Conservation (phyloP, 2,329 filamentous ascomycete genomes). For the Arthrocladium fulminans region DNA sequence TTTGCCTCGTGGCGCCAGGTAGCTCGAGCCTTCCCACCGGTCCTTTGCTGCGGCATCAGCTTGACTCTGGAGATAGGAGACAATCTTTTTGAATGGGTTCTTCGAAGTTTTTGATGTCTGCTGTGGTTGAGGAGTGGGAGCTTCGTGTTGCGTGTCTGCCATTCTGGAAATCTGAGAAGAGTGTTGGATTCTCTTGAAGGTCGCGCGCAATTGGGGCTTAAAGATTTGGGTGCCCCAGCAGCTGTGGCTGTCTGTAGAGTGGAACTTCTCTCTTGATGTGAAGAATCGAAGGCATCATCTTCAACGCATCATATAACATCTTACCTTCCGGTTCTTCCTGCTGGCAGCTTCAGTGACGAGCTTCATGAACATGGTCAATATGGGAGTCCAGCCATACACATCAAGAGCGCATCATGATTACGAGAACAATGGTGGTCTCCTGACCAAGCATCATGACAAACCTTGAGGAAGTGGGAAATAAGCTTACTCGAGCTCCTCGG, state of each 20-base stretch:
- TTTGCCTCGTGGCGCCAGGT: constrained; percentile 1
- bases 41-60: background rate
- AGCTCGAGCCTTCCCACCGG: constrained; percentile 1
- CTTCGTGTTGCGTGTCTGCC: background rate
- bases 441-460: no score
- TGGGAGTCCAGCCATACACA: background rate
- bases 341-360: background rate
- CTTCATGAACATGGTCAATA: background rate
- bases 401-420: background rate
- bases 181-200: no score
- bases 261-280: background rate
- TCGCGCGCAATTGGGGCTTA: no score
- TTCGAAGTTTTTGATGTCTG: background rate
- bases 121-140: background rate
- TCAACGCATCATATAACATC: background rate
- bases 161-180: no score
- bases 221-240: no score
- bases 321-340: background rate
- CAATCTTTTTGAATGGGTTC: constrained; percentile 5
- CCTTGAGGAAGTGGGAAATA: no score
- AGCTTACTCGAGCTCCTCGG: background rate
- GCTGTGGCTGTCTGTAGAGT: no score
- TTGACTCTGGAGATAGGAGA: background rate
- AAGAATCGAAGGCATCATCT: background rate
- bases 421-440: background rate